These are phyloP conservation scores for Adiantum capillusveneris DNA, from an alignment of 75 land plant genomes.

Conservation along the genomic window DNA sequence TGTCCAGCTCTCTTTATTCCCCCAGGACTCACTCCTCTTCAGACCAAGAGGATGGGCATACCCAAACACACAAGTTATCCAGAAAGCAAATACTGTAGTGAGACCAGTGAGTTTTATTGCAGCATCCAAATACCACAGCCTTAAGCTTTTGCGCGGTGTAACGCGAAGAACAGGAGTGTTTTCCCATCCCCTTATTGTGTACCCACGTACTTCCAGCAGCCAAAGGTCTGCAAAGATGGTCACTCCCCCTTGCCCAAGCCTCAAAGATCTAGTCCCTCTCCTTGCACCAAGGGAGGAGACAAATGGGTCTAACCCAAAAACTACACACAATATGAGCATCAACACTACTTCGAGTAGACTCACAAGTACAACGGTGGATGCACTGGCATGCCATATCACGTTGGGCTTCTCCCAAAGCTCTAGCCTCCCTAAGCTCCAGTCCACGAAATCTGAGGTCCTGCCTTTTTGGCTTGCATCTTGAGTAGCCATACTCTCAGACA, in stretches of 20 bases:
- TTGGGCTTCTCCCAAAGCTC: background rate
- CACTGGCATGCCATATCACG: background rate
- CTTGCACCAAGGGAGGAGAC: background rate
- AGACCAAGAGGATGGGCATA: conserved; percentile 1
- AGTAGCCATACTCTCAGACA: too few relatives aligned
- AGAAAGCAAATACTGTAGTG: background rate
- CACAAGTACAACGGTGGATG: background rate
- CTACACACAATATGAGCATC: background rate
- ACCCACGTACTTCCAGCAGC: background rate
- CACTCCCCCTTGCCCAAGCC: conserved; percentile 1
- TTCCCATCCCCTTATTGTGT: background rate
- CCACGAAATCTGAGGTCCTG: too few relatives aligned
- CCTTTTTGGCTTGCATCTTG: too few relatives aligned
- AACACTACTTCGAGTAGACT: background rate
- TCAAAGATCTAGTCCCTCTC: background rate
- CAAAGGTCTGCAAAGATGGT: background rate
- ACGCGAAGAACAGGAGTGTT: background rate
- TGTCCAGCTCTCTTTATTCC: background rate
- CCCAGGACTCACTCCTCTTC: background rate
- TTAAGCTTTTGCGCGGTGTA: background rate
- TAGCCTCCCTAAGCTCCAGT: too few relatives aligned
- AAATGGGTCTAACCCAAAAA: background rate
- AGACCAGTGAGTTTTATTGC: background rate
- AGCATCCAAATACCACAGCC: background rate
- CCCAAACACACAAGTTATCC: background rate